phyloP scores from a whole-genome alignment of 352 stramenopile genomes.

The Phytophthora ohioensis region DNA sequence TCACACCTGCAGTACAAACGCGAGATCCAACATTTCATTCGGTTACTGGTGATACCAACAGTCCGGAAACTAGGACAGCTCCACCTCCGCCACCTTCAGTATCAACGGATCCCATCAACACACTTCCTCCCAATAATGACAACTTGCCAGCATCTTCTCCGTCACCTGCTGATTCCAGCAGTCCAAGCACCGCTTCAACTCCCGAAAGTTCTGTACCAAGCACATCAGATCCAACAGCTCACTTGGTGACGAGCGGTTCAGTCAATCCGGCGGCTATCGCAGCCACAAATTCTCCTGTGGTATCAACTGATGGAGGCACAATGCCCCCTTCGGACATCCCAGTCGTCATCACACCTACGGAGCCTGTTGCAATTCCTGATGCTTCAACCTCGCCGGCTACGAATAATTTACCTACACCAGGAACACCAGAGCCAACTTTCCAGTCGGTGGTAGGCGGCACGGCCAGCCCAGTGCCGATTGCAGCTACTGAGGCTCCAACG shows the following conservation, averaged over 20 bases:
- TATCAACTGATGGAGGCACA: not conserved
- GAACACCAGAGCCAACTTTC: conserved; percentile 3
- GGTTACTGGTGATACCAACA: not conserved
- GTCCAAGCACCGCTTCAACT: not conserved
- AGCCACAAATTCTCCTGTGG: not conserved
- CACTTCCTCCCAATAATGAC: not conserved
- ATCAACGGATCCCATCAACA: not conserved
- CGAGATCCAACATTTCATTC: conserved; percentile 6
- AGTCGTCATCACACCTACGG: not conserved
- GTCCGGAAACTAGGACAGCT: not conserved
- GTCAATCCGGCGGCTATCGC: not conserved
- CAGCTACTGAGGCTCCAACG: not conserved
- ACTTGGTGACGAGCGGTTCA: not conserved
- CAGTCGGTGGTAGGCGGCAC: not conserved
- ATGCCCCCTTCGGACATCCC: conserved; percentile 1
- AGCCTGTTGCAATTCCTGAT: conserved; percentile 2
- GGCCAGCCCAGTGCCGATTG: not conserved
- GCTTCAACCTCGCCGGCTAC: not conserved
- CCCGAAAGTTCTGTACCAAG: not conserved
- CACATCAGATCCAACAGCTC: conserved; percentile 13
- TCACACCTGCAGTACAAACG: not conserved
- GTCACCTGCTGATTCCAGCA: not conserved
- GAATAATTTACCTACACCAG: not conserved
- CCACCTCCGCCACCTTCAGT: not conserved
- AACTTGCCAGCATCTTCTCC: conserved; percentile 3